Conservation (phyloP, 441 rosid genomes). For the Iberis amara region DNA sequence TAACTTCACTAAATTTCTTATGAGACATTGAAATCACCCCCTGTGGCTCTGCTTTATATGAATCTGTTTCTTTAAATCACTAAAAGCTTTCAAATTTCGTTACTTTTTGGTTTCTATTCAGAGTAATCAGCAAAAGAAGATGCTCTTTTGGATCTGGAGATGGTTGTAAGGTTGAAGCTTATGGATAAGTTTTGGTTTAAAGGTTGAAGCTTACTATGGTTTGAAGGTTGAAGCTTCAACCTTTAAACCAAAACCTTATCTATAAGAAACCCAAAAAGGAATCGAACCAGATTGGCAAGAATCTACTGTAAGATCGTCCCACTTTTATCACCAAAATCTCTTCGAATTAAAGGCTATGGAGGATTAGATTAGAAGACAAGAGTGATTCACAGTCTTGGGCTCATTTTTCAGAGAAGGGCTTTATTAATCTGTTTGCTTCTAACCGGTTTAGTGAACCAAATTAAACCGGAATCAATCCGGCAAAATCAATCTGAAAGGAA, state of each 20-base stretch:
- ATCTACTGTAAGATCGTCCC: too few relatives aligned
- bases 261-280: conserved; percentile 44
- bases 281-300: neutral
- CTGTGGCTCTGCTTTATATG: neutral
- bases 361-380: too few relatives aligned
- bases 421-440: too few relatives aligned
- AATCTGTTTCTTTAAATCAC: conserved; percentile 8
- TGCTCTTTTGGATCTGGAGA: conserved; percentile 31
- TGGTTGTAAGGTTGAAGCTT: conserved; percentile 16
- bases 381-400: too few relatives aligned
- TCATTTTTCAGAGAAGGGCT: too few relatives aligned
- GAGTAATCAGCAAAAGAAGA: conserved; percentile 34
- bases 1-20: neutral
- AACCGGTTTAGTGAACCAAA: too few relatives aligned
- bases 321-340: too few relatives aligned
- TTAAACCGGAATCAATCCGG: too few relatives aligned
- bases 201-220: conserved; percentile 57
- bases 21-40: conserved; percentile 9
- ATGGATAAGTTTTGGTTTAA: conserved; percentile 5
- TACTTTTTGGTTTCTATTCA: neutral
- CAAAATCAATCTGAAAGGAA: too few relatives aligned
- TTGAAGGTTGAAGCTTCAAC: conserved; percentile 34
- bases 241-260: conserved; percentile 51
- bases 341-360: too few relatives aligned
- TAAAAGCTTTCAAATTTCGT: conserved; percentile 13